A percentile compares a stretch with the other conserved stretches of the same genome.
phyloP scores from a whole-genome alignment of 768 basidiomycete species.

The Candolleomyces eurysporus region DNA sequence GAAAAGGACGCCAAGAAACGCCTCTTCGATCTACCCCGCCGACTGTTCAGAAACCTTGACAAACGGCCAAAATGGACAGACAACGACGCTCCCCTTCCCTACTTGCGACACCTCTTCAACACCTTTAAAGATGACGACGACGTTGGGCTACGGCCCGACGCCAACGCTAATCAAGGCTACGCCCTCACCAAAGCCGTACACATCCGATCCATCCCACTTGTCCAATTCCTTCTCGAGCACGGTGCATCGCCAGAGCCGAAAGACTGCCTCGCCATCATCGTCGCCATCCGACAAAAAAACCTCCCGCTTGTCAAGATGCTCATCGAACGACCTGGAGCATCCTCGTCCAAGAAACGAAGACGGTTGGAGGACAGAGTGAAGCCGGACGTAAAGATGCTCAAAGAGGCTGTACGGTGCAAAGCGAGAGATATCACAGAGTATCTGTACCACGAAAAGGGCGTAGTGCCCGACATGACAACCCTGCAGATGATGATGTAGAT shows the following conservation, averaged over 20 bases:
- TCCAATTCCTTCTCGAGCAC: constrained; percentile 65
- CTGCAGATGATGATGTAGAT: constrained; percentile 22
- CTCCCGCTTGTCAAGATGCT: constrained; percentile 69
- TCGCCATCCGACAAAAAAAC: constrained; percentile 74
- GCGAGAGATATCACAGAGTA: constrained; percentile 74
- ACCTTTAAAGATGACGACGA: constrained; percentile 27
- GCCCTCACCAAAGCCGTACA: constrained; percentile 78
- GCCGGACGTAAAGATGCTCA: constrained; percentile 59
- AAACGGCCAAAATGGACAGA: constrained; percentile 42
- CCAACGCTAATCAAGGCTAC: constrained; percentile 77
- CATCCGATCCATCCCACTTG: constrained; percentile 58
- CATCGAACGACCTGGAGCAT: constrained; percentile 35
- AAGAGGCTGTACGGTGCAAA: constrained; percentile 57
- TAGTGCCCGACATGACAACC: constrained; percentile 72
- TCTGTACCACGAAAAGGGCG: constrained; percentile 65
- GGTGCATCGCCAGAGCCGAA: constrained; percentile 71
- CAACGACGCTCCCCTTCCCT: constrained; percentile 57
- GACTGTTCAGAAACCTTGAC: constrained; percentile 59
- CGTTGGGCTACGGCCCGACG: constrained; percentile 37
- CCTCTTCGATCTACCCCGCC: constrained; percentile 57
- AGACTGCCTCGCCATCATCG: constrained; percentile 60
- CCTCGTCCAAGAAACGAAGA: constrained; percentile 42
- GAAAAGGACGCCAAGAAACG: background rate
- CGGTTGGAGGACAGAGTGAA: constrained; percentile 59
- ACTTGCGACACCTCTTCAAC: constrained; percentile 57